Conservation (phyloP, 176 grass and related monocot genomes). For the Saccharum spontaneum region DNA sequence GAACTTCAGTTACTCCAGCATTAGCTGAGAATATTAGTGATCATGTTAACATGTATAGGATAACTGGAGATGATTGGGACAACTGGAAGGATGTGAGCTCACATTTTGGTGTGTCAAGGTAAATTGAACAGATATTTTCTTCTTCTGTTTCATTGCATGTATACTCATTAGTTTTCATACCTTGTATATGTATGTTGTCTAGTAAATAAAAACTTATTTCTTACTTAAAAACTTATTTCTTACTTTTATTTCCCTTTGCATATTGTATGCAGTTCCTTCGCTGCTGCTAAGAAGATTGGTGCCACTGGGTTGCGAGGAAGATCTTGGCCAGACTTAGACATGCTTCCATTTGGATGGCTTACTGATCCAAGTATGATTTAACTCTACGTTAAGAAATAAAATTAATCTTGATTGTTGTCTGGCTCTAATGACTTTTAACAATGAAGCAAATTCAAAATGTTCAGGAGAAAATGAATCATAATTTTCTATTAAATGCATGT, state of each 20-base stretch:
- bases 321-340: conserved; percentile 96
- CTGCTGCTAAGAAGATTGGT: conserved; percentile 71
- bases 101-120: conserved; percentile 83
- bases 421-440: not conserved
- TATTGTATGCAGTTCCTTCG: conserved; percentile 59
- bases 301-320: conserved; percentile 69
- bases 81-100: conserved; percentile 74
- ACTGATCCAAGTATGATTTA: conserved; percentile 61
- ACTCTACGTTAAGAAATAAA: not conserved
- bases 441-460: not conserved
- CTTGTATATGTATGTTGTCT: conserved; percentile 12
- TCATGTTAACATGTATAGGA: conserved; percentile 84
- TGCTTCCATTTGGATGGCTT: conserved; percentile 95
- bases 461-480: not conserved
- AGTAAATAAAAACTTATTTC: not conserved
- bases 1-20: conserved; percentile 54
- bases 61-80: conserved; percentile 96
- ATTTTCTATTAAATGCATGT: not conserved
- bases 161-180: not conserved
- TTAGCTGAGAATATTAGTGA: conserved; percentile 66
- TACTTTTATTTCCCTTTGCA: conserved; percentile 12
- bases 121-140: conserved; percentile 13
- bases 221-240: not conserved
- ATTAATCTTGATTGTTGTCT: not conserved
- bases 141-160: not conserved